Conservation (phyloP, 345 rosid genomes). For the Pugionium dolabratum region DNA sequence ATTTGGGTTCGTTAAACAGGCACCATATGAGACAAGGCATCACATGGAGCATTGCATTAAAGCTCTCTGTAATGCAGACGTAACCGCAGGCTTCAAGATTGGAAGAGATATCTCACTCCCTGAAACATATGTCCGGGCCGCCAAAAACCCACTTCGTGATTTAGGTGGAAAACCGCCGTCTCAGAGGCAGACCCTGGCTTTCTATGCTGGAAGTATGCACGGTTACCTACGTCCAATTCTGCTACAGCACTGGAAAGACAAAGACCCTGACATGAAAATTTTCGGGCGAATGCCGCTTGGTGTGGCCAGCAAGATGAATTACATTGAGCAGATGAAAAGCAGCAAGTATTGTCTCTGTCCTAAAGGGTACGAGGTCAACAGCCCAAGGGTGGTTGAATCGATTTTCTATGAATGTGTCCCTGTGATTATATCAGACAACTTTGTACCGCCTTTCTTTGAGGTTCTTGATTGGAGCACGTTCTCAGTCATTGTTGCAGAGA, state of each 20-base stretch:
- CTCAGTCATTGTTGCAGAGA: slow-evolving; percentile 76
- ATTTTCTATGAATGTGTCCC: slow-evolving; percentile 93
- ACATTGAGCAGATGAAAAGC: slow-evolving; percentile 86
- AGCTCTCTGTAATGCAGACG: slow-evolving; percentile 94
- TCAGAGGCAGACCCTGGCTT: slow-evolving; percentile 66
- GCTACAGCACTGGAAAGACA: slow-evolving; percentile 83
- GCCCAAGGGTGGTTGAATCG: slow-evolving; percentile 89
- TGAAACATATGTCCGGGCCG: slow-evolving; percentile 88
- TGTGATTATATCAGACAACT: slow-evolving; percentile 84
- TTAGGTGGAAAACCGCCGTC: slow-evolving; percentile 87
- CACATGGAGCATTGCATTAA: slow-evolving; percentile 97
- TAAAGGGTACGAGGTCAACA: slow-evolving; percentile 89
- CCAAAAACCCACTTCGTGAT: slow-evolving; percentile 86
- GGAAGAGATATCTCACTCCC: slow-evolving; percentile 96
- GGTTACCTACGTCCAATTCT: slow-evolving; percentile 79
- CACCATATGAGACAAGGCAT: slow-evolving; percentile 96
- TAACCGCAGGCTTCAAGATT: slow-evolving; percentile 82
- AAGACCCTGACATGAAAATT: slow-evolving; percentile 74
- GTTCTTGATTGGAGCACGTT: slow-evolving; percentile 80
- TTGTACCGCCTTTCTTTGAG: slow-evolving; percentile 85
- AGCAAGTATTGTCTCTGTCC: slow-evolving; percentile 95
- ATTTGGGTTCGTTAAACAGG: slow-evolving; percentile 45
- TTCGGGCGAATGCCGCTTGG: slow-evolving; percentile 83
- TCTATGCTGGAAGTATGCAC: slow-evolving; percentile 87
- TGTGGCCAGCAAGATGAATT: slow-evolving; percentile 90